These are phyloP conservation scores for Candida berthetii DNA, from an alignment of 805 yeast genomes.

Conservation along the genomic window DNA sequence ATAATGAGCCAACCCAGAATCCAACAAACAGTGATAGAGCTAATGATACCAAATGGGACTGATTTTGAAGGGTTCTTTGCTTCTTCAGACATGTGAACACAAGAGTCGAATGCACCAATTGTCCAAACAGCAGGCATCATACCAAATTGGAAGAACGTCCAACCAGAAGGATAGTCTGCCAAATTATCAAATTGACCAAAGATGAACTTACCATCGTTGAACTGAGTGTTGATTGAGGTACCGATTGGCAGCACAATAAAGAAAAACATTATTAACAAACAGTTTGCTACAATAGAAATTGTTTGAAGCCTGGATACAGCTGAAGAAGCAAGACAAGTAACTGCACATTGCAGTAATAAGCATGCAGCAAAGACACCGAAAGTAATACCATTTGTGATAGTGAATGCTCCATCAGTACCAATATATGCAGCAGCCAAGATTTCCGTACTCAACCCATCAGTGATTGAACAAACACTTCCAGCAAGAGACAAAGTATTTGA, in stretches of 20 bases:
- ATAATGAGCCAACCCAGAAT: constrained; percentile 51
- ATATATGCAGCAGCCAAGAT: constrained; percentile 49
- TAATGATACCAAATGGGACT: constrained; percentile 59
- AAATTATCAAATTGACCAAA: constrained; percentile 46
- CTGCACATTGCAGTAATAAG: constrained; percentile 38
- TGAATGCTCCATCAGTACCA: constrained; percentile 43
- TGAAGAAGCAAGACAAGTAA: constrained; percentile 49
- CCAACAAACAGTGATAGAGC: constrained; percentile 51
- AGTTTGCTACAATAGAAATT: constrained; percentile 45
- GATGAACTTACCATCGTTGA: constrained; percentile 46
- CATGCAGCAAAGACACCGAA: constrained; percentile 63
- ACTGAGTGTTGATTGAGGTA: constrained; percentile 28
- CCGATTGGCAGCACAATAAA: constrained; percentile 61
- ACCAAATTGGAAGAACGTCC: constrained; percentile 43
- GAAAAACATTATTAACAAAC: constrained; percentile 42
- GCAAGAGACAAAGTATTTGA: constrained; percentile 57
- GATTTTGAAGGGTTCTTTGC: constrained; percentile 55
- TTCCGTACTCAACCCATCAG: constrained; percentile 56
- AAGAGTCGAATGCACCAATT: constrained; percentile 66
- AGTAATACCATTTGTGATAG: constrained; percentile 40
- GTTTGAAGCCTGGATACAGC: constrained; percentile 50
- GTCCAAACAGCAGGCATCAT: constrained; percentile 74
- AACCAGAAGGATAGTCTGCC: constrained; percentile 53
- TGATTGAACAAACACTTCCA: constrained; percentile 57
- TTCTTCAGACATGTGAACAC: constrained; percentile 71